Evolutionary conservation across 805 yeast species (phyloP).

Genomic region (Candida silvatica): DNA sequence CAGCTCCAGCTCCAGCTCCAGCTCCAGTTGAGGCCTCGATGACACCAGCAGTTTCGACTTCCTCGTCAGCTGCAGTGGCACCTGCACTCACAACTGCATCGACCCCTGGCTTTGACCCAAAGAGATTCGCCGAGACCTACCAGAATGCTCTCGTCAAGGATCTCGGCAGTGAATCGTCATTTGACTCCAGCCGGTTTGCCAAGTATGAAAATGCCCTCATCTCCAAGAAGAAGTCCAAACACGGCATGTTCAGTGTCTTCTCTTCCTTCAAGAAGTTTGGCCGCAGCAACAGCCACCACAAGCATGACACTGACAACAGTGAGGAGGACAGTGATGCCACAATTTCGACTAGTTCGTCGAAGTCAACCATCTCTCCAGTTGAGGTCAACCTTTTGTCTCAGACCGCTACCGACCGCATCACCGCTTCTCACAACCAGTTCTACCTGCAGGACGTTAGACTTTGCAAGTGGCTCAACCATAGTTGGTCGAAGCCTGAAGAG

Average conservation of each 20-base stretch:
- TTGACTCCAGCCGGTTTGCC: no score
- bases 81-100: not conserved
- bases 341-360: no score
- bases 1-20: no score
- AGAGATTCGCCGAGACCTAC: constrained; percentile 14
- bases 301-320: no score
- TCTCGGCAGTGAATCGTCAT: no score
- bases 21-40: no score
- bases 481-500: constrained; percentile 17
- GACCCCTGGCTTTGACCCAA: constrained; percentile 11
- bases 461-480: constrained; percentile 16
- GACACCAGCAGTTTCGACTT: no score
- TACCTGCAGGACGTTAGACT: constrained; percentile 16
- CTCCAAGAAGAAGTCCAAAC: constrained; percentile 12
- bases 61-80: not conserved
- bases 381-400: not conserved
- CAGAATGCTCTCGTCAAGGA: constrained; percentile 11
- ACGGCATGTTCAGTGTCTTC: constrained; percentile 21
- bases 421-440: constrained; percentile 5
- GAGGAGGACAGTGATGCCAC: no score
- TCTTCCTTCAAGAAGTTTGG: constrained; percentile 8
- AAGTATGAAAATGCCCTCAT: no score
- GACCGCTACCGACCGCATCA: not conserved
- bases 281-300: not conserved
- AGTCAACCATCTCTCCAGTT: not conserved